phyloP scores from a whole-genome alignment of 2,329 filamentous ascomycete genomes.

The Cordyceps javanica region DNA sequence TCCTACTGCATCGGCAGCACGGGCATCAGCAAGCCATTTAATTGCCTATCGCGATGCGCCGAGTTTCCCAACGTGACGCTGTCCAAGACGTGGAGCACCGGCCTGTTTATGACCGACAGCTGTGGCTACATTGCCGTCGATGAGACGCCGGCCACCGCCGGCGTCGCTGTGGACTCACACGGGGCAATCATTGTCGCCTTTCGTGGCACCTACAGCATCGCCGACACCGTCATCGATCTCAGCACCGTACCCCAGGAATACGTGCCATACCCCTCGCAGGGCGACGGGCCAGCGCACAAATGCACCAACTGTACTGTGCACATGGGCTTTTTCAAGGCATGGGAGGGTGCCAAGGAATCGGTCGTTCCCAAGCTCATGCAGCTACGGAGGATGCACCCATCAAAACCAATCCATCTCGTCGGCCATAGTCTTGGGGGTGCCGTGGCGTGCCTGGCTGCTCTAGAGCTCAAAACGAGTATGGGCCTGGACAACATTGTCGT shows the following conservation, averaged over 20 bases:
- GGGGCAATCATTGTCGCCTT: constrained; percentile 74
- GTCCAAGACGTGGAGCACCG: constrained; percentile 84
- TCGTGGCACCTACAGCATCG: constrained; percentile 87
- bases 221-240: constrained; percentile 86
- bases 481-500: constrained; percentile 69
- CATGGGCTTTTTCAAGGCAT: constrained; percentile 80
- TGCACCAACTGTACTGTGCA: constrained; percentile 92
- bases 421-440: constrained; percentile 92
- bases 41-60: constrained; percentile 74
- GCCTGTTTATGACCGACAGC: constrained; percentile 77
- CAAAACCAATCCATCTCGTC: constrained; percentile 70
- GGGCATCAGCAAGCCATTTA: constrained; percentile 77
- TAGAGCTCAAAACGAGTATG: constrained; percentile 68
- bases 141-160: constrained; percentile 37
- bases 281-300: constrained; percentile 35
- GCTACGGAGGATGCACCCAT: constrained; percentile 55
- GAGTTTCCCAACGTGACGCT: constrained; percentile 80
- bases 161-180: constrained; percentile 15
- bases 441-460: constrained; percentile 76
- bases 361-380: constrained; percentile 62
- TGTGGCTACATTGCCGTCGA: constrained; percentile 94
- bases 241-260: constrained; percentile 87
- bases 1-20: constrained; percentile 85
- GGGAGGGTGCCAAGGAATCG: constrained; percentile 64
- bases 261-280: constrained; percentile 67